Evolutionary conservation across 345 rosid species (phyloP).

Genomic region (Arabidopsis suecica): DNA sequence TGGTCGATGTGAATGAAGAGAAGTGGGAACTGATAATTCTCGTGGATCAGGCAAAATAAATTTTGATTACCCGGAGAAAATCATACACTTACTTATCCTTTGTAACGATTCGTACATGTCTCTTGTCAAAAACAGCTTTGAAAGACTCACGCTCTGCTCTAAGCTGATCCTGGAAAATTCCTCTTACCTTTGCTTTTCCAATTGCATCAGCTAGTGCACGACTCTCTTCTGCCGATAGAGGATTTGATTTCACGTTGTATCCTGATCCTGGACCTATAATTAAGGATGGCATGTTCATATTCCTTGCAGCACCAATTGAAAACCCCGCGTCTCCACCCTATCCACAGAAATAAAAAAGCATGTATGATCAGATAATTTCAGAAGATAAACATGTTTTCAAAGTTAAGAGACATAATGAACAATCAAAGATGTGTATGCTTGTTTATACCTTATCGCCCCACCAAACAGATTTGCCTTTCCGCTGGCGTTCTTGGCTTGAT

Average conservation of each 20-base stretch:
- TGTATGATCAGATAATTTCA: slow-evolving; percentile 8
- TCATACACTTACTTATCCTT: slow-evolving; percentile 54
- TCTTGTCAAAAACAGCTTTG: slow-evolving; percentile 80
- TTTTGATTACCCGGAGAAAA: not conserved
- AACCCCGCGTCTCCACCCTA: slow-evolving; percentile 80
- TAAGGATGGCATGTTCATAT: slow-evolving; percentile 59
- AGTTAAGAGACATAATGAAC: not conserved
- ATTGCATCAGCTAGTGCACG: slow-evolving; percentile 39
- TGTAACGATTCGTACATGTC: slow-evolving; percentile 52
- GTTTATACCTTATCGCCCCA: slow-evolving; percentile 88
- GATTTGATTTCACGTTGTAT: slow-evolving; percentile 87
- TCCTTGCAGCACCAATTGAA: slow-evolving; percentile 73
- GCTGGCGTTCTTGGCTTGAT: slow-evolving; percentile 54
- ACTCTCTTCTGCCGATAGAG: slow-evolving; percentile 56
- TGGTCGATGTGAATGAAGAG: slow-evolving; percentile 5
- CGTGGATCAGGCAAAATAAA: not conserved
- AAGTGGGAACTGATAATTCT: slow-evolving; percentile 10
- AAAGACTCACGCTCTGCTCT: slow-evolving; percentile 85
- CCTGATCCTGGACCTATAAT: slow-evolving; percentile 94
- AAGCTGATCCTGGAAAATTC: slow-evolving; percentile 73
- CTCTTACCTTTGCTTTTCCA: slow-evolving; percentile 58
- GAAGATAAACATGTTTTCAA: not conserved
- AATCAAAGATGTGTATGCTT: not conserved
- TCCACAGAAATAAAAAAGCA: not conserved
- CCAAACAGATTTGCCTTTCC: slow-evolving; percentile 70